These are phyloP conservation scores for Penicillium sp. DNA, from an alignment of 2,329 filamentous ascomycete genomes.

Conservation along the genomic window DNA sequence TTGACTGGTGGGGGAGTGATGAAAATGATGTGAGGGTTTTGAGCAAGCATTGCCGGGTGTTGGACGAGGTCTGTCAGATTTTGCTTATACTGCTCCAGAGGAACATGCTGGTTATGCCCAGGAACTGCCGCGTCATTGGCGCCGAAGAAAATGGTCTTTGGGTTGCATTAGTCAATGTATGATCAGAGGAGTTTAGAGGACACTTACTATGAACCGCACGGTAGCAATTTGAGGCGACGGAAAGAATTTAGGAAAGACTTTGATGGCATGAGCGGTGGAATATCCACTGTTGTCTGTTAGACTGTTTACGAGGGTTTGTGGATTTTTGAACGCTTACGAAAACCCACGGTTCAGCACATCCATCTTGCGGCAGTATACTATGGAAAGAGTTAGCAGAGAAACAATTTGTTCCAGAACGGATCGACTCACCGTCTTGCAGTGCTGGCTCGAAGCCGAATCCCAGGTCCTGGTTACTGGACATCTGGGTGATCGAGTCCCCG, in stretches of 20 bases:
- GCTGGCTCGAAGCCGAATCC: constrained; percentile 75
- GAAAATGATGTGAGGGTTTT: constrained; percentile 74
- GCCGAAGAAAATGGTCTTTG: constrained; percentile 75
- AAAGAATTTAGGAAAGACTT: constrained; percentile 69
- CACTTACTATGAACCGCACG: constrained; percentile 45
- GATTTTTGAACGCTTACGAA: constrained; percentile 45
- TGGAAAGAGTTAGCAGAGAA: constrained; percentile 1
- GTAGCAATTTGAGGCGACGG: constrained; percentile 60
- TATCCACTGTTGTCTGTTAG: constrained; percentile 61
- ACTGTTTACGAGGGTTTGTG: neutral
- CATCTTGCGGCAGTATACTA: constrained; percentile 72
- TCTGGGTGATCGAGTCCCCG: constrained; percentile 85
- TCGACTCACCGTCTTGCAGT: constrained; percentile 64
- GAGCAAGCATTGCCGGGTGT: constrained; percentile 68
- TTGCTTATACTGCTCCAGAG: constrained; percentile 70
- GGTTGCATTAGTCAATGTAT: neutral
- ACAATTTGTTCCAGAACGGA: neutral
- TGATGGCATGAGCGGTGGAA: constrained; percentile 73
- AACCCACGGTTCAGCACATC: constrained; percentile 90
- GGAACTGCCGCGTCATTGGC: constrained; percentile 84
- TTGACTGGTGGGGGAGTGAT: constrained; percentile 78
- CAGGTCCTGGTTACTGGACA: constrained; percentile 58
- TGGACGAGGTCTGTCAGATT: constrained; percentile 72
- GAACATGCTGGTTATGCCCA: constrained; percentile 71
- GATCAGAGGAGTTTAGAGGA: neutral